Base-by-base conservation (phyloP, 106 monocot species). In the Ottelia alismoides region DNA sequence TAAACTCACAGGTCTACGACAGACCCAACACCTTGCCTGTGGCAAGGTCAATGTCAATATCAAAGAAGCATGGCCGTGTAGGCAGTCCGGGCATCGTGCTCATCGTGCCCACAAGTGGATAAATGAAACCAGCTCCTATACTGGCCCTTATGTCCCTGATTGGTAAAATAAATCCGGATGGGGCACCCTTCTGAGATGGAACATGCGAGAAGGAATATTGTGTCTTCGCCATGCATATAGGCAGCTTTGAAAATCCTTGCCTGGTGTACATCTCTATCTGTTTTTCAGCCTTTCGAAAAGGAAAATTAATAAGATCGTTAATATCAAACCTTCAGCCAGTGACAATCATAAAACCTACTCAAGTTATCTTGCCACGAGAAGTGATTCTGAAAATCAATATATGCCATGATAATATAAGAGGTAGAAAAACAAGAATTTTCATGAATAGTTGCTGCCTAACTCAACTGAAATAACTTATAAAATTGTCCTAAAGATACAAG, bases 31-130 rank as follows among this genome's bases (percentile, higher is more conserved):
- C 82, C 40, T 85, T 85, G 5, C 98, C 98, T 1, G 82, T 90
- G n/a, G 65, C 53, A 7, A 80, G 21, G 56, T 98, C 90, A 27
- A 98, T 60, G 50, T 90, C 98, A 4, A 98, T 98, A 21, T 98
- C 90, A 25, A 85, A 98, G 76, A 98, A 98, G 68, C 98, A 98
- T 22, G 98, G 98, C 11, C 98, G 72, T 0, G 98, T 98, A 14
- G 98, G 90, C 30, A 98, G 98, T 19, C 98, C 98, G 4, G 96
- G 98, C 98, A 98, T 98, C 0, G 98, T 98, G 52, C 85, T 90
- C 90, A 98, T 98, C 1, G 85, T 61, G 48, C 79, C 85, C 0
- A 85, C 85, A 0, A 98, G 70, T 11, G 98, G 98, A 31, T 82
- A 98, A 30, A 98, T 89, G 63, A 98, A 98, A 0, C 98, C 98